Evolutionary conservation across 2,329 filamentous ascomycete genomes (phyloP).

Genomic region (Paraphoma sp.): DNA sequence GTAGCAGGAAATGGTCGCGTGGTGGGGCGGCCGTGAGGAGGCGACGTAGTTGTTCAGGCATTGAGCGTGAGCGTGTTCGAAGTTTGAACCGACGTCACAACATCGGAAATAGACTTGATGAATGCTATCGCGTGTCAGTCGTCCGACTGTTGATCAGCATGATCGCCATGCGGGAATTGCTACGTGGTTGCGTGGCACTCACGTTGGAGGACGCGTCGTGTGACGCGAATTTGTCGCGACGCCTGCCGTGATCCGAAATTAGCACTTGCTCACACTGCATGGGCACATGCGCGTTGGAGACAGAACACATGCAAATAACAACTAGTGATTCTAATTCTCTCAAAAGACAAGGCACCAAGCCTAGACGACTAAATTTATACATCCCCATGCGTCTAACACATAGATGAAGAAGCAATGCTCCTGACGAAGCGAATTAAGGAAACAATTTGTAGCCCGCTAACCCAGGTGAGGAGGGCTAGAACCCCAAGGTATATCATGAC

Average conservation of each 20-base stretch:
- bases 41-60: conserved; percentile 1
- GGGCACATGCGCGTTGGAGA: background rate
- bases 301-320: background rate
- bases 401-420: conserved; percentile 1
- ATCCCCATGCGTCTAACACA: conserved; percentile 4
- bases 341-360: conserved; percentile 10
- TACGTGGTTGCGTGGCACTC: background rate
- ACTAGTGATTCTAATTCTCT: conserved; percentile 3
- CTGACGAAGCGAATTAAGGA: conserved; percentile 23
- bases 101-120: background rate
- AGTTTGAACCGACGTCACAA: conserved; percentile 1
- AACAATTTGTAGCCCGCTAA: conserved; percentile 27
- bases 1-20: background rate
- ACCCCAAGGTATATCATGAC: conserved; percentile 39
- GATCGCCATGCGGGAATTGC: background rate
- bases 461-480: conserved; percentile 17
- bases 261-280: background rate
- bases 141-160: background rate
- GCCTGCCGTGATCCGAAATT: background rate
- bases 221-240: conserved; percentile 1
- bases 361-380: conserved; percentile 4
- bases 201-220: conserved; percentile 3
- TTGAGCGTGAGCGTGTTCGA: conserved; percentile 1
- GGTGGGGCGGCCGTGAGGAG: background rate
- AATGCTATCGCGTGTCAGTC: background rate